Base-by-base conservation (phyloP, 192 early-diverging fungal genomes). In the Haplosporangium gracile region DNA sequence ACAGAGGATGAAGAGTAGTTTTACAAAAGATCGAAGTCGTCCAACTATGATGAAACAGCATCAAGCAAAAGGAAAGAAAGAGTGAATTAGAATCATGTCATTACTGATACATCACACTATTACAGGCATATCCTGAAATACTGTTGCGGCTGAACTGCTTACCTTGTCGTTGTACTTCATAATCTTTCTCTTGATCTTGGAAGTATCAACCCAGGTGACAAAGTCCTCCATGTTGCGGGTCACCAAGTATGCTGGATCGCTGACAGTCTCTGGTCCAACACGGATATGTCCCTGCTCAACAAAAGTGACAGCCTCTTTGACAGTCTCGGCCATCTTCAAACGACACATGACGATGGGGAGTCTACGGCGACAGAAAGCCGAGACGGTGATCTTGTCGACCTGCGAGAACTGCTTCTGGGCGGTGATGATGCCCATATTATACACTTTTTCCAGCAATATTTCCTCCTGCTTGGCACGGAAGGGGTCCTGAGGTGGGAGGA, bases 201-300 rank as follows among this genome's bases (percentile, higher is more conserved):
- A 97, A n/a, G 97, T 96, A 78, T 99, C 97, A 18, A 97, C 97
- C 98, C 98, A 99, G 2, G 98, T 98, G 10, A 99, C 94, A 92
- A 95, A 99, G 89, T 99, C 98, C 85, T 99, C 98, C 93, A 98
- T 95, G 77, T 94, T 96, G 26, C 97, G 88, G 34, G 88, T 91
- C 26, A 89, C 85, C 74, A 89, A 79, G 74, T 88, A 99, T 9
- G 97, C 97, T 10, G 97, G 96, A 78, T 99, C 98, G 9, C 94
- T 95, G 39, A 99, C 92, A 11, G 95, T 95, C 78, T 98, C 93
- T 15, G 98, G 96, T 16, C 97, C 98, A 7, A 99, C 96, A 10
- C 98, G 93, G 60, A 99, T 91, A 90, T 99, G 98, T 38, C 98
- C 98, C 82, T 99, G 97, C 89, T 98, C 96, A 38, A 99, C 93